Evolutionary conservation across 352 stramenopile genomes (phyloP).

Genomic region (Phytophthora brassicae): DNA sequence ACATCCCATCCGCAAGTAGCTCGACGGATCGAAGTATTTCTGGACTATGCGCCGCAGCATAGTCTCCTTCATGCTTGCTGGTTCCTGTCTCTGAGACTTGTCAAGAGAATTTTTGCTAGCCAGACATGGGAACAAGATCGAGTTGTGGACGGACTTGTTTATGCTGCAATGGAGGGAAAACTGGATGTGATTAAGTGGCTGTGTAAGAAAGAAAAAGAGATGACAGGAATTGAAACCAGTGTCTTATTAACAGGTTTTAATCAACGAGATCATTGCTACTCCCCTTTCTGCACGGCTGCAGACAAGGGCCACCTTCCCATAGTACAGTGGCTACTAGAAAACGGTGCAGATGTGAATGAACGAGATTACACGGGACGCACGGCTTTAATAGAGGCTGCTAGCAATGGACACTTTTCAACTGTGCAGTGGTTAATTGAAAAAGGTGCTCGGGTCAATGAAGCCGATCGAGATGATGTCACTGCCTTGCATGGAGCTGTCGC

Average conservation of each 20-base stretch:
- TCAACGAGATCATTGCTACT: no score
- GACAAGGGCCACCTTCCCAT: background rate
- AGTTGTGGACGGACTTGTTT: background rate
- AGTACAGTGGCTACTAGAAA: background rate
- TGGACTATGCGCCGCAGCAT: constrained; percentile 1
- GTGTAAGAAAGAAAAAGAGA: background rate
- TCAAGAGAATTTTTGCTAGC: background rate
- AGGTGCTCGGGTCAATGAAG: background rate
- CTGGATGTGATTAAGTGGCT: constrained; percentile 11
- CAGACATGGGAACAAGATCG: background rate
- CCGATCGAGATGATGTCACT: background rate
- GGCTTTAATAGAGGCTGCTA: background rate
- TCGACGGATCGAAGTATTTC: background rate
- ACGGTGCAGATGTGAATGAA: background rate
- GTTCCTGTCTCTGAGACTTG: background rate
- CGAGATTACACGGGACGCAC: background rate
- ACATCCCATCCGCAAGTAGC: background rate
- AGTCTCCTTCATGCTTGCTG: background rate
- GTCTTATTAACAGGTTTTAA: background rate
- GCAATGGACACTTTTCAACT: background rate
- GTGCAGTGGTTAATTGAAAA: constrained; percentile 2
- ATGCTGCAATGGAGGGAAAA: background rate
- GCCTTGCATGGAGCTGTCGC: background rate
- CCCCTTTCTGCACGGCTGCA: background rate
- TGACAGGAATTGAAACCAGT: background rate